A percentile compares a stretch with the other conserved stretches of the same genome.
Conservation (phyloP, 352 stramenopile genomes). For the Pythium periplocum region DNA sequence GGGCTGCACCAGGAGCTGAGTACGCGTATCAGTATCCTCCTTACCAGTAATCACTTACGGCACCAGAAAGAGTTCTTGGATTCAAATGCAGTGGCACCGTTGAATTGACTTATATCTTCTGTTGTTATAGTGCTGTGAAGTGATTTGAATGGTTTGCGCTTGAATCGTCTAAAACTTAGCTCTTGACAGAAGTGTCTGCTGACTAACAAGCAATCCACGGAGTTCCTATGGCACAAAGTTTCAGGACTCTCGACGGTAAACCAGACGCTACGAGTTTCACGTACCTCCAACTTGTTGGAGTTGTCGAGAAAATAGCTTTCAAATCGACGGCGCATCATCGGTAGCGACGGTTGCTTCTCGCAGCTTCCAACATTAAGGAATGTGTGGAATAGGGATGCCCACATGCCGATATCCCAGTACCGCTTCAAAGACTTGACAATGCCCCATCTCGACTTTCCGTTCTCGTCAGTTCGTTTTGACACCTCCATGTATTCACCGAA, state of each 20-base stretch:
- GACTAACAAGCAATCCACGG: slow-evolving; percentile 34
- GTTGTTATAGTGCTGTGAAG: no score
- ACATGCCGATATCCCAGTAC: slow-evolving; percentile 78
- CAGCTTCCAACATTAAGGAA: slow-evolving; percentile 75
- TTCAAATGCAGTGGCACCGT: no score
- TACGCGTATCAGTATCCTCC: slow-evolving; percentile 18
- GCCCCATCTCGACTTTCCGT: slow-evolving; percentile 28
- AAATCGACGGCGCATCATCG: slow-evolving; percentile 30
- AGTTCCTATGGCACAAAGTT: slow-evolving; percentile 35
- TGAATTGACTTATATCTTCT: no score
- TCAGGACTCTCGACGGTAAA: no score
- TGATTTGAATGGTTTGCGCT: background rate
- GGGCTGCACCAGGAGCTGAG: slow-evolving; percentile 4
- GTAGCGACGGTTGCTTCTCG: slow-evolving; percentile 53
- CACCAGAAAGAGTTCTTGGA: no score
- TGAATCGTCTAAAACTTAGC: slow-evolving; percentile 23
- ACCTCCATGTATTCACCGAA: slow-evolving; percentile 86
- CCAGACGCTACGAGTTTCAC: no score
- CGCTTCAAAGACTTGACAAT: slow-evolving; percentile 62
- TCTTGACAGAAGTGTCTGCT: slow-evolving; percentile 46
- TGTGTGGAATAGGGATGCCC: slow-evolving; percentile 59
- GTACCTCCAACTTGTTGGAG: background rate
- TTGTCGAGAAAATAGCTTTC: slow-evolving; percentile 51
- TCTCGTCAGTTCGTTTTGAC: slow-evolving; percentile 18
- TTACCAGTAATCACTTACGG: slow-evolving; percentile 8